A percentile compares a stretch with the other conserved stretches of the same genome.
phyloP scores from a whole-genome alignment of 2,329 filamentous ascomycete species.

The Colletotrichum phormii region DNA sequence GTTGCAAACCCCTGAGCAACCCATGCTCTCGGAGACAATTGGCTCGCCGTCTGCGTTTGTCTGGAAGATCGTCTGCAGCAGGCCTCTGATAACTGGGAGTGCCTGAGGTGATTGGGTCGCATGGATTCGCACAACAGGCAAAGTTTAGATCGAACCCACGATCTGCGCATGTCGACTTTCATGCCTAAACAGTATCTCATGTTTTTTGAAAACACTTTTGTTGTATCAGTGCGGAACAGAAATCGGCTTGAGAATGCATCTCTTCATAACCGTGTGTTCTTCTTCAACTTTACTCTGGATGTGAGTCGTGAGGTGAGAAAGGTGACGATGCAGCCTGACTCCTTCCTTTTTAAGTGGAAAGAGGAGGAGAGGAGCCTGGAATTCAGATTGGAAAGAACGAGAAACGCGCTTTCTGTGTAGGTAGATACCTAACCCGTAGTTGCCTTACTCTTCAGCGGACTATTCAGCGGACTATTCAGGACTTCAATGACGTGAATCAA shows the following conservation, averaged over 20 bases:
- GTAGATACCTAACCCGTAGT: too few relatives aligned
- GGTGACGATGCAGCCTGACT: not conserved
- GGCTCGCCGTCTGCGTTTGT: not conserved
- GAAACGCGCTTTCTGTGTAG: not conserved
- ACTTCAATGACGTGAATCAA: too few relatives aligned
- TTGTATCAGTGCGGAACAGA: not conserved
- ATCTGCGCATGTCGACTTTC: not conserved
- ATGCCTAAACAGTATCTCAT: not conserved
- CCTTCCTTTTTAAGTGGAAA: not conserved
- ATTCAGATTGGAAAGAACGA: not conserved
- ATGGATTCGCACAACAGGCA: not conserved
- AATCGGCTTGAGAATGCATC: not conserved
- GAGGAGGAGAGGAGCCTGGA: not conserved
- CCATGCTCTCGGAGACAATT: not conserved
- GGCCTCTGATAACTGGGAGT: slow-evolving; percentile 8
- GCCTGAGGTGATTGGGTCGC: slow-evolving; percentile 6
- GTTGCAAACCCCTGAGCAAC: not conserved
- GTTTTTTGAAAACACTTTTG: not conserved
- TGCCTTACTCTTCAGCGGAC: not conserved
- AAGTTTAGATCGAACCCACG: not conserved
- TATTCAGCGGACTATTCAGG: too few relatives aligned
- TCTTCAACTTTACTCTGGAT: not conserved
- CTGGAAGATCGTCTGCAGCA: not conserved
- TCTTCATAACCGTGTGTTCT: not conserved
- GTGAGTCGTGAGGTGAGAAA: not conserved